Conservation (phyloP, 2,329 filamentous ascomycete species). For the Microcyclospora tardicrescens region DNA sequence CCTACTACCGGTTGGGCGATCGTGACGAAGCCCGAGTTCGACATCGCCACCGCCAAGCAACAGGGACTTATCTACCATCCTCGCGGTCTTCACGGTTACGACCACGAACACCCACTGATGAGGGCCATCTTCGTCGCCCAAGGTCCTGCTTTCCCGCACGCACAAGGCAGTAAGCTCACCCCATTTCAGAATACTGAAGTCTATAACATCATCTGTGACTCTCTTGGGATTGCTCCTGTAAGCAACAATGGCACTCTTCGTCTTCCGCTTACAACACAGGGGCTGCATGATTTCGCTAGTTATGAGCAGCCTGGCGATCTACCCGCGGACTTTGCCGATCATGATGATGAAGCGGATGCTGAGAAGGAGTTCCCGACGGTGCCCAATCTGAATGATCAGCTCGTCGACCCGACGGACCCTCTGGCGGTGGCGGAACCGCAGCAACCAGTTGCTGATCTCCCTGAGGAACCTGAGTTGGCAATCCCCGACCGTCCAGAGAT, state of each 20-base stretch:
- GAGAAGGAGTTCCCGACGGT: neutral
- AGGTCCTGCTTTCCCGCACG: slow-evolving; percentile 82
- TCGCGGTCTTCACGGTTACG: slow-evolving; percentile 81
- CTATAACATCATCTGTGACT: slow-evolving; percentile 90
- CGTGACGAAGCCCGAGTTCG: slow-evolving; percentile 65
- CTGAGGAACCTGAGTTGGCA: slow-evolving; percentile 1
- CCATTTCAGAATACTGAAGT: slow-evolving; percentile 86
- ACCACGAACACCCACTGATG: slow-evolving; percentile 91
- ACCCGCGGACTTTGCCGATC: slow-evolving; percentile 11
- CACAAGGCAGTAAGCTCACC: slow-evolving; percentile 64
- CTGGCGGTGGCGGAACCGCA: neutral
- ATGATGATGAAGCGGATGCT: slow-evolving; percentile 4
- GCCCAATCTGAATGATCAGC: neutral
- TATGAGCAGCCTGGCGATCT: slow-evolving; percentile 2
- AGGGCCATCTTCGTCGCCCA: slow-evolving; percentile 85
- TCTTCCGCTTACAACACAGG: slow-evolving; percentile 52
- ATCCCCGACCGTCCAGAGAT: neutral
- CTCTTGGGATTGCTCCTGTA: slow-evolving; percentile 56
- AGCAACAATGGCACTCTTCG: slow-evolving; percentile 82
- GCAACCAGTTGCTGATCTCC: neutral
- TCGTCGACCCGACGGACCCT: neutral
- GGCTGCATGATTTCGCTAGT: slow-evolving; percentile 37
- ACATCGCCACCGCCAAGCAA: slow-evolving; percentile 53
- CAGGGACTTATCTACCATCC: slow-evolving; percentile 62
- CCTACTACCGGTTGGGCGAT: slow-evolving; percentile 90